These are phyloP conservation scores for Castanospermum australe DNA, from an alignment of 306 rosid genomes.

Conservation along the genomic window DNA sequence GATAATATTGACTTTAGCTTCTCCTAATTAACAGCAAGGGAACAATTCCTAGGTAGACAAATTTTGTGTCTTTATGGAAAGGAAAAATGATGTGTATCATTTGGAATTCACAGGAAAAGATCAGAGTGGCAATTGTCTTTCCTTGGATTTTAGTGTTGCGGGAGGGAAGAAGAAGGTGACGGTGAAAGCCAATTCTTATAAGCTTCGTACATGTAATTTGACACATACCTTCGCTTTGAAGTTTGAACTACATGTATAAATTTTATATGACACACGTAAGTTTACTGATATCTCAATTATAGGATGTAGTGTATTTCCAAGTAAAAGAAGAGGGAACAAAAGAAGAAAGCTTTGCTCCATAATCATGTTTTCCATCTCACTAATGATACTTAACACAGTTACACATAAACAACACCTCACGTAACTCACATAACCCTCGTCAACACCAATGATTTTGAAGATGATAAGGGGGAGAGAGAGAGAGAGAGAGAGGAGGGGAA, in stretches of 20 bases:
- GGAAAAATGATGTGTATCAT: not conserved
- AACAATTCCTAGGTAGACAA: not conserved
- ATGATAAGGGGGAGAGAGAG: too few relatives aligned
- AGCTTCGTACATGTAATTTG: not conserved
- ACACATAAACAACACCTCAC: too few relatives aligned
- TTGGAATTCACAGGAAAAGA: not conserved
- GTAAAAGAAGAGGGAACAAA: not conserved
- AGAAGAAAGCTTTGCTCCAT: not conserved
- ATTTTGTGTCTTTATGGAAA: not conserved
- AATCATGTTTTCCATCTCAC: not conserved
- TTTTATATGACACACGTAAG: not conserved
- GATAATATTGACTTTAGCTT: slow-evolving; percentile 26
- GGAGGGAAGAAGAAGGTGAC: not conserved
- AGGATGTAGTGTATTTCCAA: not conserved
- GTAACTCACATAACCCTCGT: too few relatives aligned
- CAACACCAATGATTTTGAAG: too few relatives aligned
- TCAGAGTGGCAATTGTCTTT: not conserved
- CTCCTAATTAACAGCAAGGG: slow-evolving; percentile 21
- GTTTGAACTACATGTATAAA: slow-evolving; percentile 4
- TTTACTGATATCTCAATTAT: slow-evolving; percentile 8
- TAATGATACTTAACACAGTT: too few relatives aligned
- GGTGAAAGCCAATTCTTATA: not conserved
- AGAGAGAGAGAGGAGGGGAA: too few relatives aligned
- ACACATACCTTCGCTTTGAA: slow-evolving; percentile 1
- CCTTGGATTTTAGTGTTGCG: not conserved